Conservation (phyloP, 116 monocot genomes). For the Posidonia oceanica region DNA sequence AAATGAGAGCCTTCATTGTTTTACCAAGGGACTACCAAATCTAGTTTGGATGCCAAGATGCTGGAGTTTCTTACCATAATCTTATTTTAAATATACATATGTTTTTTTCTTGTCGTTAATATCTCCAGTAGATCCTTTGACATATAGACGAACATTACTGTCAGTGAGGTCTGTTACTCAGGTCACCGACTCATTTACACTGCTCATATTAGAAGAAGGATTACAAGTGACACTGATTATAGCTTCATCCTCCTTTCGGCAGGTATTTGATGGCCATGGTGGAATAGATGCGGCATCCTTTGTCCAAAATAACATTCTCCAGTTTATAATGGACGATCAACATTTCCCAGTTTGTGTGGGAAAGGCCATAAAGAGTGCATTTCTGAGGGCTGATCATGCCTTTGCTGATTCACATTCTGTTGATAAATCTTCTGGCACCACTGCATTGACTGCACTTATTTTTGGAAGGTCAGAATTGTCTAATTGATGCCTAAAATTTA, state of each 20-base stretch:
- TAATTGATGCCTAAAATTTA: not conserved
- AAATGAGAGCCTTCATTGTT: not conserved
- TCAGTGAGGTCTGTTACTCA: too few relatives aligned
- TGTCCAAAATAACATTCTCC: conserved; percentile 60
- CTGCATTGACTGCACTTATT: conserved; percentile 70
- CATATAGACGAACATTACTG: too few relatives aligned
- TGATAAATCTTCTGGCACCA: conserved; percentile 82
- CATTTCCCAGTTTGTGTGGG: conserved; percentile 57
- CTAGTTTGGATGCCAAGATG: not conserved
- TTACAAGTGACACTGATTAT: not conserved
- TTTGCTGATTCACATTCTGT: conserved; percentile 72
- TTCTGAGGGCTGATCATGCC: conserved; percentile 68
- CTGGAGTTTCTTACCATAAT: too few relatives aligned
- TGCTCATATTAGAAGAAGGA: too few relatives aligned
- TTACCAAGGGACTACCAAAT: not conserved
- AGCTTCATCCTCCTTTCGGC: not conserved
- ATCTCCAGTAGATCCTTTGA: too few relatives aligned
- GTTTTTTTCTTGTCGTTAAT: too few relatives aligned
- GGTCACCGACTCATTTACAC: too few relatives aligned
- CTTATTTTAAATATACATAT: too few relatives aligned
- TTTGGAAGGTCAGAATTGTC: conserved; percentile 60
- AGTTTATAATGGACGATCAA: conserved; percentile 67
- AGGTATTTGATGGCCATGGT: conserved; percentile 99
- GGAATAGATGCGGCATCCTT: conserved; percentile 86
- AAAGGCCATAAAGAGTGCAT: conserved; percentile 71